Evolutionary conservation across 768 basidiomycete species (phyloP).

Genomic region (Mycena amicta): DNA sequence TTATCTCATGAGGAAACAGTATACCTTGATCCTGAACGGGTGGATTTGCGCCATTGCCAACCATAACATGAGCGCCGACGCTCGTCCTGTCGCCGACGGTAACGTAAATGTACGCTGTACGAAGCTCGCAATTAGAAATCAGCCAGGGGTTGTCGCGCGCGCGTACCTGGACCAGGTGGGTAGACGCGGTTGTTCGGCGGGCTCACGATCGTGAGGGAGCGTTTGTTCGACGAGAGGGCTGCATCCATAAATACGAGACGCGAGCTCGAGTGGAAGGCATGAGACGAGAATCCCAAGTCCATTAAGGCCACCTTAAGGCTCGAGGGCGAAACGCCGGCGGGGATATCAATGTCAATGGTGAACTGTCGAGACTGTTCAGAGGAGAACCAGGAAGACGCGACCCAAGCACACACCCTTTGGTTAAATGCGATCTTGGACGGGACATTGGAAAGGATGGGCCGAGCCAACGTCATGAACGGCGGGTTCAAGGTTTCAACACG

Average conservation of each 20-base stretch:
- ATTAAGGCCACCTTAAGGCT: conserved; percentile 28
- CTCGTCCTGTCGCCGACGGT: conserved; percentile 30
- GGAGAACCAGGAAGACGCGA: neutral
- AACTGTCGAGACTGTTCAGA: conserved; percentile 15
- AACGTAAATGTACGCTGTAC: conserved; percentile 27
- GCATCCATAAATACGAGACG: conserved; percentile 36
- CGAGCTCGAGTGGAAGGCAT: conserved; percentile 35
- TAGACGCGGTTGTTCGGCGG: conserved; percentile 37
- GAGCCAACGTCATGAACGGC: conserved; percentile 32
- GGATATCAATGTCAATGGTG: conserved; percentile 35
- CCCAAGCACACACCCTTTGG: conserved; percentile 11
- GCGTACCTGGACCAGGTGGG: conserved; percentile 31
- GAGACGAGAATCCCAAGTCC: conserved; percentile 36
- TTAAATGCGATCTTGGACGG: conserved; percentile 33
- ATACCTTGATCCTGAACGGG: conserved; percentile 19
- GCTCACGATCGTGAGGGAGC: conserved; percentile 34
- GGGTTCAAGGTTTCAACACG: conserved; percentile 33
- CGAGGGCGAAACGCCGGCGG: conserved; percentile 15
- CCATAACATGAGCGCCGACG: conserved; percentile 25
- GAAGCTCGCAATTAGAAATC: neutral
- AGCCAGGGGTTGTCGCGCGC: neutral
- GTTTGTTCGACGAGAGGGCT: conserved; percentile 26
- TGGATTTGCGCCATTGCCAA: conserved; percentile 22
- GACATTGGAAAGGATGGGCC: conserved; percentile 27
- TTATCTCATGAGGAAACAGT: too few relatives aligned